Evolutionary conservation across 495 filamentous ascomycete species (phyloP).

Genomic region (Hyphodiscus hymeniophilus): DNA sequence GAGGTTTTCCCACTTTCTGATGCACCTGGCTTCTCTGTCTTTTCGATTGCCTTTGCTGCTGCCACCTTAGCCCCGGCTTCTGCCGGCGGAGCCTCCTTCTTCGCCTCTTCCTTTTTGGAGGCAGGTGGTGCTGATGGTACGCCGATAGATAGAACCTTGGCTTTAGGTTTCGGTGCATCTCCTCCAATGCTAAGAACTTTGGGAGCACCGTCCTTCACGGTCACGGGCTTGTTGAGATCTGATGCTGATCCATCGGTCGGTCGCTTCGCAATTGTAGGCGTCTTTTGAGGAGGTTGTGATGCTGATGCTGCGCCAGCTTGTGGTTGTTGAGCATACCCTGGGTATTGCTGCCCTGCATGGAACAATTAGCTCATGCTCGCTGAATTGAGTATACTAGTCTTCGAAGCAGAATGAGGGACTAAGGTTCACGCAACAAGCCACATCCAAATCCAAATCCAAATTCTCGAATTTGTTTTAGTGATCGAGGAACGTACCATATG

Average conservation of each 20-base stretch:
- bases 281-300: constrained; percentile 36
- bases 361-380: constrained; percentile 1
- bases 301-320: constrained; percentile 33
- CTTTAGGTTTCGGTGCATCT: constrained; percentile 47
- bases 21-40: constrained; percentile 53
- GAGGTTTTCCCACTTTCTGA: constrained; percentile 53
- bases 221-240: constrained; percentile 36
- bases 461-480: too few species aligned
- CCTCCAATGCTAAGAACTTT: constrained; percentile 47
- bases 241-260: constrained; percentile 32
- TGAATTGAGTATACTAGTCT: too few species aligned
- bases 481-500: constrained; percentile 39
- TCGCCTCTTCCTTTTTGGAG: constrained; percentile 41
- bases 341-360: constrained; percentile 21
- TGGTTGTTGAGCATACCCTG: constrained; percentile 36
- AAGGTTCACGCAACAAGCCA: too few species aligned
- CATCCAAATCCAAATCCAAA: too few species aligned
- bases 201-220: constrained; percentile 36
- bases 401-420: too few species aligned
- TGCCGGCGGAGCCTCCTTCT: constrained; percentile 26
- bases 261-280: constrained; percentile 62
- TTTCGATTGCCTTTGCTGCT: constrained; percentile 74
- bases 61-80: constrained; percentile 58
- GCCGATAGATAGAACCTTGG: constrained; percentile 62
- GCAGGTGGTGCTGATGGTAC: constrained; percentile 33